Base-by-base conservation (phyloP, 441 rosid species). In the Isatis lusitanica region DNA sequence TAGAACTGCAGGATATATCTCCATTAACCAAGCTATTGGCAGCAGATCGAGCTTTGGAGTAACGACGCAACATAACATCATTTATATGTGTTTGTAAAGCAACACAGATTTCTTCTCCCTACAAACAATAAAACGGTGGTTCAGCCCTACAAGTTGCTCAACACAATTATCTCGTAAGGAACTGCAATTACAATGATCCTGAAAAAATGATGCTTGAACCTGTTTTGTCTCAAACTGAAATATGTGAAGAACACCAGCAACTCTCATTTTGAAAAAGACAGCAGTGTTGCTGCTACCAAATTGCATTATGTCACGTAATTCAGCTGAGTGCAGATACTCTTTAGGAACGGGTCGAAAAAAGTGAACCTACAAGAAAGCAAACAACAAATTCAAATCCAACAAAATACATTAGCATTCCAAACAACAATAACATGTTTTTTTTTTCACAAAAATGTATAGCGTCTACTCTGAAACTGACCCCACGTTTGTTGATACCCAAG, bases 101-200 rank as follows among this genome's bases (percentile, higher is more conserved):
- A 64, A 95, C 98, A 85, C 99, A 95, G 60, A 95, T 88, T 83
- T 95, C 99, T 82, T 95, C 99, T 79, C 99, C 99, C 99, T 95
- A 77, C 67, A 78, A 12, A 60, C 52, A 59, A 58, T 31, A 31
- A 47, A 81, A 71, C 28, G 17, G 21, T 51, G 31, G 28, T 76
- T 71, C 50, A 63, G 9, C 17, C 26, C 28, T 55, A 33, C 31
- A 40, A 61, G 60, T 68, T 47, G 36, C 44, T 51, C 53, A 18
- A 60, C 65, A 26, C 12, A 10, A 70, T 33, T 53, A 10, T 57
- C 31, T 28, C 15, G 9, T 24, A 21, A 63, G 3, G 36, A 50
- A 59, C 38, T 61, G 24, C 13, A 47, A 17, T 10, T 2, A 30
- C 18, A 73, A 21, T 24, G 73, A 68, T 39, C 24, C 31, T 61